Conservation (phyloP, 495 filamentous ascomycete species). For the Lichina pygmaea region DNA sequence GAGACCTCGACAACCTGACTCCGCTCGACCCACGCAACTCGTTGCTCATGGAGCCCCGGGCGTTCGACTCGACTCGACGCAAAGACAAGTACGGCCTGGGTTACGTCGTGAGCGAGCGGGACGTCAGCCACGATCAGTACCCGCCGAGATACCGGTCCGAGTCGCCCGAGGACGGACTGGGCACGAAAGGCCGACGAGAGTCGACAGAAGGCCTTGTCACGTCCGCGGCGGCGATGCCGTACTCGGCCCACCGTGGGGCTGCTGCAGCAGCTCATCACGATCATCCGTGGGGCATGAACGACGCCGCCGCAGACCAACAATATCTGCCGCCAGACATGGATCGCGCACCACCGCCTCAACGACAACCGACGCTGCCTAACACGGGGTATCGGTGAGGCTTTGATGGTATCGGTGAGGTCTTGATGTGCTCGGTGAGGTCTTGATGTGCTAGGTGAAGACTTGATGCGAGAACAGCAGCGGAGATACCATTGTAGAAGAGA, state of each 20-base stretch:
- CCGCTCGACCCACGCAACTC: constrained; percentile 78
- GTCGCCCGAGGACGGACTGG: not conserved
- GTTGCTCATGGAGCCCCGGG: constrained; percentile 30
- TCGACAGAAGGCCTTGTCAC: not conserved
- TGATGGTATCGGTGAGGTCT: too few relatives aligned
- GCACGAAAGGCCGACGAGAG: not conserved
- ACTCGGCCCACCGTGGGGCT: too few relatives aligned
- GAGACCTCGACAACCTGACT: constrained; percentile 67
- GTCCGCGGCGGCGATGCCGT: not conserved
- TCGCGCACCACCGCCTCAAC: not conserved
- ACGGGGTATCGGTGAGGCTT: not conserved
- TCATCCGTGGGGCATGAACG: too few relatives aligned
- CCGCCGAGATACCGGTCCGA: not conserved
- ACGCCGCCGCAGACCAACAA: too few relatives aligned
- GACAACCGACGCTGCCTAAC: not conserved
- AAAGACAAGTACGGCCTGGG: not conserved
- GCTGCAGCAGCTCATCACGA: too few relatives aligned
- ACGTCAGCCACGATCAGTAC: not conserved
- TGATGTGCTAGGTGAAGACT: too few relatives aligned
- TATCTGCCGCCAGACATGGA: not conserved
- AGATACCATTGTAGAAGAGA: too few relatives aligned
- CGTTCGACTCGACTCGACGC: not conserved
- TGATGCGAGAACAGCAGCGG: too few relatives aligned
- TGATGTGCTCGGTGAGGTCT: too few relatives aligned
- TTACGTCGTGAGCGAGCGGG: not conserved